These are phyloP conservation scores for Cladosporium sp. DNA, from an alignment of 2,329 filamentous ascomycete genomes.

Conservation along the genomic window DNA sequence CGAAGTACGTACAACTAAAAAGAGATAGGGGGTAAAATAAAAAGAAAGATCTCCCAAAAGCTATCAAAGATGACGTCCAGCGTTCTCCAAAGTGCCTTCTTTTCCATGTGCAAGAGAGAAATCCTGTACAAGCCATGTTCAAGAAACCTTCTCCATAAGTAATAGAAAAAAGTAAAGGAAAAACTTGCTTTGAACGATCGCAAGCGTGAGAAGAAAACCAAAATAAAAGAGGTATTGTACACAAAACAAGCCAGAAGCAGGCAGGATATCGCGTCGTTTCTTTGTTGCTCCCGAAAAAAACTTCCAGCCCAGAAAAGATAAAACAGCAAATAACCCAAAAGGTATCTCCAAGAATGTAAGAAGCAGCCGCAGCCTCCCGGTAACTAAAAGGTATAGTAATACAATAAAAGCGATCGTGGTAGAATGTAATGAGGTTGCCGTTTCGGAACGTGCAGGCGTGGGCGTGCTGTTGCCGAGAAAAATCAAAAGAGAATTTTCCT, in stretches of 20 bases:
- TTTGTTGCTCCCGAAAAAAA: background rate
- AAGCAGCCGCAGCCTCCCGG: background rate
- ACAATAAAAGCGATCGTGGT: conserved; percentile 13
- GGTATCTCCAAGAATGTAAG: conserved; percentile 11
- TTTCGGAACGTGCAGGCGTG: conserved; percentile 4
- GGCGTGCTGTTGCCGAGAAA: conserved; percentile 6
- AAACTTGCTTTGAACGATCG: conserved; percentile 11
- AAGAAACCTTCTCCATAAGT: background rate
- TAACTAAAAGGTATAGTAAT: conserved; percentile 12
- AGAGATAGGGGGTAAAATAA: background rate
- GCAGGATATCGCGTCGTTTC: conserved; percentile 9
- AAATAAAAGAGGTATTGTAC: background rate
- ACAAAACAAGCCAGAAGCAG: conserved; percentile 3
- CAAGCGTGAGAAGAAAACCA: background rate
- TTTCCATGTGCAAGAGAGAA: background rate
- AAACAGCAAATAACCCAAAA: conserved; percentile 2
- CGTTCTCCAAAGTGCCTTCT: background rate
- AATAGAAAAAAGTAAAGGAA: background rate
- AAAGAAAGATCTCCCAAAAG: background rate
- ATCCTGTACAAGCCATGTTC: background rate
- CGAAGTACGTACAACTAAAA: conserved; percentile 5
- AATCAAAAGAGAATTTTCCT: no score
- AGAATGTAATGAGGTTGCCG: conserved; percentile 7
- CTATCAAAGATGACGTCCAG: conserved; percentile 3
- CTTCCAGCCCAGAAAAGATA: background rate